Conservation (phyloP, 495 filamentous ascomycete species). For the Copromyces sp. region DNA sequence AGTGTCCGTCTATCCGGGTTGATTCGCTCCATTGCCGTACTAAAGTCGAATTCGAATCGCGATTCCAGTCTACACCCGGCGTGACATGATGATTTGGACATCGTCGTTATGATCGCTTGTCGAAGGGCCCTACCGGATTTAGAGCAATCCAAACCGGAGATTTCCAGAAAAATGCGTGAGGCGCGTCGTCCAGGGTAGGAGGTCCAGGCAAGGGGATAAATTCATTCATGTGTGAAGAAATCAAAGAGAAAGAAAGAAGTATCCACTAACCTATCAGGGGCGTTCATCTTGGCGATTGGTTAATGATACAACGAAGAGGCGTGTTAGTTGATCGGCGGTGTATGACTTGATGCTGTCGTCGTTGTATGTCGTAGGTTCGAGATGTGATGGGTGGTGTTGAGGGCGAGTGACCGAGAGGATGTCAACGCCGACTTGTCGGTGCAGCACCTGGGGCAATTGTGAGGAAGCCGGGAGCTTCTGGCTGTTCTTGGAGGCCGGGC, state of each 20-base stretch:
- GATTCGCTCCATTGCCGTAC: neutral
- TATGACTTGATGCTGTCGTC: neutral
- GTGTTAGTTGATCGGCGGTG: neutral
- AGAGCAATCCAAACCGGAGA: neutral
- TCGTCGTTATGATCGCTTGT: neutral
- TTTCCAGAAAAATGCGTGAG: neutral
- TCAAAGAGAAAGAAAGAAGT: neutral
- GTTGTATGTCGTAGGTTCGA: neutral
- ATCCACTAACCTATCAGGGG: conserved; percentile 53
- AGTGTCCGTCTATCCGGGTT: neutral
- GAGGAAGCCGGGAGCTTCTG: neutral
- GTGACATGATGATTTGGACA: neutral
- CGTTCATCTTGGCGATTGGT: conserved; percentile 48
- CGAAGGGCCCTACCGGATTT: neutral
- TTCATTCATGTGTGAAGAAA: neutral
- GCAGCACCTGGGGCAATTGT: neutral
- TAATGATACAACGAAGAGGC: neutral
- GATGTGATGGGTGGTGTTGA: neutral
- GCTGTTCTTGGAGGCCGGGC: neutral
- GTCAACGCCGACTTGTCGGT: neutral
- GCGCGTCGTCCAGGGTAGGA: neutral
- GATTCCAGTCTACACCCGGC: neutral
- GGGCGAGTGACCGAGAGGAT: neutral
- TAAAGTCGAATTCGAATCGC: neutral
- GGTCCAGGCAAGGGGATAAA: neutral